Evolutionary conservation across 352 stramenopile genomes (phyloP).

Genomic region (Phytophthora aleatoria): DNA sequence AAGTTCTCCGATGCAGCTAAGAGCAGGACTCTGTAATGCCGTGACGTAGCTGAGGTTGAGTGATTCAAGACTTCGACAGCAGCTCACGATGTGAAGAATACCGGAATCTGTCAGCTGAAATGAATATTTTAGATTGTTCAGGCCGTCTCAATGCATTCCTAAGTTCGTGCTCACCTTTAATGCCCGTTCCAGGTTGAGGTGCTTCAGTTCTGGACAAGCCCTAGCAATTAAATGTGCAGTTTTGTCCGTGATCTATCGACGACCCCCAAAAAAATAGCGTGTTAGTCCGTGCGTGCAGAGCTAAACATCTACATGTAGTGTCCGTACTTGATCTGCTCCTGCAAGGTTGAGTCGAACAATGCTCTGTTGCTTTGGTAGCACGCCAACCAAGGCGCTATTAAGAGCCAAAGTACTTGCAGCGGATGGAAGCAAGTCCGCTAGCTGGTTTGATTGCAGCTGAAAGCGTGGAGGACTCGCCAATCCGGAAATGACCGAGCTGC

Average conservation of each 20-base stretch:
- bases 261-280: too few species aligned
- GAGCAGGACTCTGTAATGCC: slow-evolving; percentile 48
- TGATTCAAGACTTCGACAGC: slow-evolving; percentile 52
- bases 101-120: slow-evolving; percentile 63
- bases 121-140: not conserved
- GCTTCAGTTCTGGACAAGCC: slow-evolving; percentile 43
- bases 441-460: slow-evolving; percentile 41
- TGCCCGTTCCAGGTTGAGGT: slow-evolving; percentile 49
- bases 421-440: slow-evolving; percentile 39
- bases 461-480: slow-evolving; percentile 12
- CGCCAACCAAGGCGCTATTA: not conserved
- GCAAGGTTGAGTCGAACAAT: slow-evolving; percentile 59
- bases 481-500: not conserved
- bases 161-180: slow-evolving; percentile 34
- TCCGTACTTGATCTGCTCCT: slow-evolving; percentile 54
- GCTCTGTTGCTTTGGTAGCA: slow-evolving; percentile 6
- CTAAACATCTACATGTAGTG: slow-evolving; percentile 1
- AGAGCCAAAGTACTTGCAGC: slow-evolving; percentile 6
- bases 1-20: slow-evolving; percentile 63
- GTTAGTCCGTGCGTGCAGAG: not conserved
- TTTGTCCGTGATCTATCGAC: slow-evolving; percentile 51
- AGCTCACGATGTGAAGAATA: slow-evolving; percentile 54
- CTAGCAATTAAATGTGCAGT: slow-evolving; percentile 37
- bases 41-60: slow-evolving; percentile 66
- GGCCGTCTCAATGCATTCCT: not conserved